These are phyloP conservation scores for Metroxylon sagu DNA, from an alignment of 176 grass and related monocot genomes.

Conservation along the genomic window DNA sequence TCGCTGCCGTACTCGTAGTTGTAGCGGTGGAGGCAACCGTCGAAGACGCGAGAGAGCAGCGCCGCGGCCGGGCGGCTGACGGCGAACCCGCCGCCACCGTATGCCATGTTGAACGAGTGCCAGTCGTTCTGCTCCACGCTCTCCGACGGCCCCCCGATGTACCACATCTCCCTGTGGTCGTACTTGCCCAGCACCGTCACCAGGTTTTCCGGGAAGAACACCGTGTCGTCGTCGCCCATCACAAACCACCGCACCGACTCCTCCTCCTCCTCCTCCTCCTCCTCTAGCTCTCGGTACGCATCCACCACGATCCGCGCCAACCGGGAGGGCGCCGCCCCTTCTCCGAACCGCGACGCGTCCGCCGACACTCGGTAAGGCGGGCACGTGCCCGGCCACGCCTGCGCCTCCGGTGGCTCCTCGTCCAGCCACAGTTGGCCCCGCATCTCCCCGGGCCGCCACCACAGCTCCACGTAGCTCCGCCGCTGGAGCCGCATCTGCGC, in stretches of 20 bases:
- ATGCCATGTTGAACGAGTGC: conserved; percentile 91
- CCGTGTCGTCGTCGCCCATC: conserved; percentile 97
- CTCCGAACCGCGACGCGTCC: conserved; percentile 60
- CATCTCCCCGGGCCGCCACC: conserved; percentile 55
- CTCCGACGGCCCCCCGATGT: conserved; percentile 84
- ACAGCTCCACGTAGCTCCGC: conserved; percentile 61
- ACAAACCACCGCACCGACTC: conserved; percentile 71
- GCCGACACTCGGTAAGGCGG: conserved; percentile 69
- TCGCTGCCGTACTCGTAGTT: conserved; percentile 69
- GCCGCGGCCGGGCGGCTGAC: conserved; percentile 74
- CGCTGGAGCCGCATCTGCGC: conserved; percentile 50
- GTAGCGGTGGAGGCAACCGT: conserved; percentile 75
- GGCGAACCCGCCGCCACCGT: conserved; percentile 86
- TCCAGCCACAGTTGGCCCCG: conserved; percentile 92
- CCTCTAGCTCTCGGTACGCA: conserved; percentile 24
- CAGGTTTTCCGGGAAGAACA: conserved; percentile 93
- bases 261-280: background rate
- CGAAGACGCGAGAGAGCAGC: conserved; percentile 43
- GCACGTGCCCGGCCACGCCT: conserved; percentile 40
- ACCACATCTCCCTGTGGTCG: conserved; percentile 86
- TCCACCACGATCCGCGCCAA: conserved; percentile 78
- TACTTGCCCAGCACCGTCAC: conserved; percentile 74
- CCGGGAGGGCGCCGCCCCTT: conserved; percentile 58
- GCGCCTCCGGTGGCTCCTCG: conserved; percentile 22
- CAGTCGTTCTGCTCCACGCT: conserved; percentile 90